Evolutionary conservation across 768 basidiomycete species (phyloP), one percentile per base, ranked within the genome.

Genomic region (Trametes cubensis): DNA sequence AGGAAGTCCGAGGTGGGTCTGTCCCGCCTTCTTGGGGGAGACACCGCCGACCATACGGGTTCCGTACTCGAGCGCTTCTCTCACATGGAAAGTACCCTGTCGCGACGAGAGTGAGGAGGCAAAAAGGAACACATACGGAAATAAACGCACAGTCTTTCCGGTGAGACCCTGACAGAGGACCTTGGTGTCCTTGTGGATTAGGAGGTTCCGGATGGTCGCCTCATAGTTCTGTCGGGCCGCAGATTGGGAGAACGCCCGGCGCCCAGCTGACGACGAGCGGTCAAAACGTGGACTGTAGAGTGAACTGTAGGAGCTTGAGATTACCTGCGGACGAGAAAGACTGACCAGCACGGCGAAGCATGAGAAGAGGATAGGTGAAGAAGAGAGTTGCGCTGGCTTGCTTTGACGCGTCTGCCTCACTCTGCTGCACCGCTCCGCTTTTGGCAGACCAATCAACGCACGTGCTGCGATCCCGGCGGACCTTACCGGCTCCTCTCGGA

Each of bases 31-130:
- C 81, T 92, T 94, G 40, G 92, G 93, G 2, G 94, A 95, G 56
- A 97, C 95, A 64, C 97, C 97, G 60, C 97, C 97, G 60, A 99
- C 93, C 92, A 98, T 96, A 64, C 88, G 91, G 61, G 96, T 98
- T 20, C 97, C 96, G 72, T 92, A 99, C 52, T 86, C 94, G 65
- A 98, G 76, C 40, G 97, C 95, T 76, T 98, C 94, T 71, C 82
- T 88, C 63, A 87, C 86, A 81, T 99, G 97, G 85, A 99, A 99
- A 69, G 97, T 98, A 66, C 90, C 97, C 96, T 92, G 63, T 44
- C 42, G n/a, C 49, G 55, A 25, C 39, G 26, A 50, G 45, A 42
- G 3, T 49, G 46, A 40, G 25, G 53, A 44, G 17, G 41, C 2
- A 34, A 25, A n/a, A 53, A 10, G 46, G 34, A 45, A 39, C 48